A percentile compares a stretch with the other conserved stretches of the same genome.
Conservation (phyloP, 108 stramenopile genomes). For the Nannochloropsis salina region DNA sequence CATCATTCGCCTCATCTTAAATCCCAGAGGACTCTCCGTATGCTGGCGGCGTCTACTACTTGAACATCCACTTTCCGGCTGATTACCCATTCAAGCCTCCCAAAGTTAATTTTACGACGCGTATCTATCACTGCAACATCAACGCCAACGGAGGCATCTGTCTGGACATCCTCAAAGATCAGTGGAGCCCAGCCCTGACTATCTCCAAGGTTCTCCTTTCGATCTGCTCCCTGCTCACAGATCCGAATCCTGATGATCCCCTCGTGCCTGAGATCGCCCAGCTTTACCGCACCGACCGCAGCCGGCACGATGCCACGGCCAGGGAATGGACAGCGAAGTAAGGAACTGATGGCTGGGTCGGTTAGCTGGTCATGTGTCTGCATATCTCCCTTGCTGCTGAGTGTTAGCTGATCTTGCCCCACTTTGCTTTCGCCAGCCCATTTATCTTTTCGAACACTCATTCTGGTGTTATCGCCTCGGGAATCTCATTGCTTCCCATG, state of each 20-base stretch:
- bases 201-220: constrained; percentile 96
- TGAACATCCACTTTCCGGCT: constrained; percentile 98
- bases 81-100: constrained; percentile 98
- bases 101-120: constrained; percentile 94
- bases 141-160: constrained; percentile 98
- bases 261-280: constrained; percentile 96
- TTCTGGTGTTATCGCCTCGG: too few relatives aligned
- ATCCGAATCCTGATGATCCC: constrained; percentile 98
- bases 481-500: too few relatives aligned
- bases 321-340: constrained; percentile 59
- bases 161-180: constrained; percentile 98
- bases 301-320: constrained; percentile 54
- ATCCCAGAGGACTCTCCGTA: constrained; percentile 92
- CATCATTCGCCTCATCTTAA: too few relatives aligned
- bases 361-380: too few relatives aligned
- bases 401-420: too few relatives aligned
- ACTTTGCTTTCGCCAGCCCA: too few relatives aligned
- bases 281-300: constrained; percentile 58
- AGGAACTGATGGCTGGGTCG: background rate
- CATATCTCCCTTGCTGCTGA: too few relatives aligned
- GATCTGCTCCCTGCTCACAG: constrained; percentile 96
- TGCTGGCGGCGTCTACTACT: constrained; percentile 93
- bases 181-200: constrained; percentile 98
- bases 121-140: constrained; percentile 99
- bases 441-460: too few relatives aligned